phyloP scores from a whole-genome alignment of 257 asterid species.

The Verbena officinalis region DNA sequence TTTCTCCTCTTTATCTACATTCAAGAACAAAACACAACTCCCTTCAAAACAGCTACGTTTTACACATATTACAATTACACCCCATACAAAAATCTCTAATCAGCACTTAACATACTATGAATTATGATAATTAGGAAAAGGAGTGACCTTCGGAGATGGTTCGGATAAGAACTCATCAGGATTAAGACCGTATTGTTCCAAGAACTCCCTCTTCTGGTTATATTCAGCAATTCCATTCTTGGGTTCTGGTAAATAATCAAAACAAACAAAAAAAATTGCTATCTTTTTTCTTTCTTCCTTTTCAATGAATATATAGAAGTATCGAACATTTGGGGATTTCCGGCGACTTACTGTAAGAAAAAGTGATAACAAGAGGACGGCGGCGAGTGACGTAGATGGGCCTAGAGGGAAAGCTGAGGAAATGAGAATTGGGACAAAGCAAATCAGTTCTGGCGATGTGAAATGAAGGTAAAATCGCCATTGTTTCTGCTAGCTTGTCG shows the following conservation, averaged over 20 bases:
- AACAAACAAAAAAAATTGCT: not conserved
- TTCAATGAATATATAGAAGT: not conserved
- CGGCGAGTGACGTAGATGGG: constrained; percentile 32
- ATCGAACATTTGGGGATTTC: constrained; percentile 5
- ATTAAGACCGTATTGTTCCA: constrained; percentile 76
- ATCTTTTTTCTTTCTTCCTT: not conserved
- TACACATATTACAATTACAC: too few relatives aligned
- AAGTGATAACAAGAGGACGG: constrained; percentile 46
- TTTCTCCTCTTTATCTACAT: constrained; percentile 61
- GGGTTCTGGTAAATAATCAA: constrained; percentile 49
- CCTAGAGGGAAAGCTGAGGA: constrained; percentile 31
- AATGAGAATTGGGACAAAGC: constrained; percentile 28
- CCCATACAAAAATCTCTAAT: too few relatives aligned
- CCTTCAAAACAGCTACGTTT: too few relatives aligned
- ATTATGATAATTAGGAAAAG: not conserved
- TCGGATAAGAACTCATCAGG: constrained; percentile 72
- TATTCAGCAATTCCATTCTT: constrained; percentile 39
- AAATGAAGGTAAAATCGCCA: constrained; percentile 54
- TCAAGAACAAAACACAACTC: not conserved
- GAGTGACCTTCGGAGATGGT: constrained; percentile 64
- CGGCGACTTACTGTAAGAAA: constrained; percentile 60
- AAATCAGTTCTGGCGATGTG: constrained; percentile 31
- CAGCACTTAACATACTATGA: not conserved
- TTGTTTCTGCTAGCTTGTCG: constrained; percentile 23
- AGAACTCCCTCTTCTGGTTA: constrained; percentile 64